Evolutionary conservation across 2,329 filamentous ascomycete species (phyloP).

Genomic region (Calonectria hongkongensis): DNA sequence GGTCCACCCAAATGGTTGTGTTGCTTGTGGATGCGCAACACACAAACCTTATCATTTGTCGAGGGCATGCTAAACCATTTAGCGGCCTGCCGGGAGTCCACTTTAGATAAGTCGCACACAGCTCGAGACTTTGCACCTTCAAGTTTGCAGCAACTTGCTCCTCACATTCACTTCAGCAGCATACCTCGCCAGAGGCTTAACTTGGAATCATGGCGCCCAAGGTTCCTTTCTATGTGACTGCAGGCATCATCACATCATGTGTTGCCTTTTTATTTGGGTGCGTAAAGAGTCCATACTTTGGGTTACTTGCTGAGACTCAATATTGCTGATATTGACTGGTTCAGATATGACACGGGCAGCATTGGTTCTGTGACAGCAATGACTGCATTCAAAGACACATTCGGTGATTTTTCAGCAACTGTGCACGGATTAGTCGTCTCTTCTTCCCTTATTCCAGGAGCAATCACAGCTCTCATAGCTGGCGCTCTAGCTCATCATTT

Average conservation of each 20-base stretch:
- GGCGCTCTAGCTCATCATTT: constrained; percentile 72
- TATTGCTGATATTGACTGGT: not conserved
- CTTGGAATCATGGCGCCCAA: constrained; percentile 33
- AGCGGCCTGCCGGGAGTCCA: constrained; percentile 32
- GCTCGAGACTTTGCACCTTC: constrained; percentile 22
- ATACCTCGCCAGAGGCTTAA: not conserved
- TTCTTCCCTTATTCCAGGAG: constrained; percentile 75
- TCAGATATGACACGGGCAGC: constrained; percentile 66
- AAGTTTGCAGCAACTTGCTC: not conserved
- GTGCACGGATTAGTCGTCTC: constrained; percentile 77
- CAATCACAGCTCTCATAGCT: constrained; percentile 75
- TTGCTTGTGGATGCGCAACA: constrained; percentile 25
- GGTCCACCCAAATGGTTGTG: constrained; percentile 33
- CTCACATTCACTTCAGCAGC: not conserved
- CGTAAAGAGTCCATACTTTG: not conserved
- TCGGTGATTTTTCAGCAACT: constrained; percentile 72
- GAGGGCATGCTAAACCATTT: constrained; percentile 31
- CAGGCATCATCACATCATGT: constrained; percentile 56
- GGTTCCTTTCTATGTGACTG: constrained; percentile 56
- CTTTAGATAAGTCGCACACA: constrained; percentile 40
- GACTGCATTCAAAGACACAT: constrained; percentile 68
- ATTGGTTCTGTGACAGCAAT: constrained; percentile 78
- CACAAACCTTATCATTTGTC: constrained; percentile 36
- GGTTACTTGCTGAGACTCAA: not conserved
- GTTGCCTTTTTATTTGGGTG: constrained; percentile 59